Base-by-base conservation (phyloP, 148 eudicot genomes). In the Cornus suecica region DNA sequence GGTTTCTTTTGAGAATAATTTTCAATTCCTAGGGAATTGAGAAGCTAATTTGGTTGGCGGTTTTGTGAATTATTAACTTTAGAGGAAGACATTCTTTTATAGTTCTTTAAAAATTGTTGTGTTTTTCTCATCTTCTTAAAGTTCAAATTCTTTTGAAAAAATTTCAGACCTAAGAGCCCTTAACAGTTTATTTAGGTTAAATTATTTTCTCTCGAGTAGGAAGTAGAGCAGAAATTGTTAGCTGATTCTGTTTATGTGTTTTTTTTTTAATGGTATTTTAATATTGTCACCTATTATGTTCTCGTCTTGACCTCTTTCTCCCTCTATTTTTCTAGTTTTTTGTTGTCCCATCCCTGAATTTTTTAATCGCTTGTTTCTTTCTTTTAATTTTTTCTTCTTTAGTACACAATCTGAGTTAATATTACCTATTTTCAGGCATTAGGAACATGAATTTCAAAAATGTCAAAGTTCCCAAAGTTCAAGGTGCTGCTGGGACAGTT, bases 401-500 rank as follows among this genome's bases (percentile, higher is more conserved):
- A 48, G 61, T 58, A 20, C 5, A 18, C n/a, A 20, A 58, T 18
- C 62, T n/a, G 62, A 58, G 23, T 58, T 58, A 18, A 58, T 18
- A 4, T 65, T 45, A 48, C 75, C 18, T 42, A 22, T 73, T 79
- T 45, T 69, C 42, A 62, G 78, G 71, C 73, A 72, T 25, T 66
- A 61, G 70, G 78, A 87, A 60, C 71, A 92, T 94, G 99, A 86
- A 88, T 88, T 82, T 92, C 76, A 81, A 89, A 6, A 89, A 90
- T n/a, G 88, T 92, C n/a, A 94, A 87, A 63, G 91, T 92, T 80
- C 98, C 98, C 32, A 94, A 90, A 76, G 77, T 92, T 74, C 99
- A 94, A 23, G 84, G 91, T 56, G 96, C 94, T 31, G 92, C 92
- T 34, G 92, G n/a, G n/a, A n/a, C 90, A 22, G 83, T 91, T 37